Base-by-base conservation (phyloP, 1,139 yeast genomes). In the Yamadazyma dendronema region DNA sequence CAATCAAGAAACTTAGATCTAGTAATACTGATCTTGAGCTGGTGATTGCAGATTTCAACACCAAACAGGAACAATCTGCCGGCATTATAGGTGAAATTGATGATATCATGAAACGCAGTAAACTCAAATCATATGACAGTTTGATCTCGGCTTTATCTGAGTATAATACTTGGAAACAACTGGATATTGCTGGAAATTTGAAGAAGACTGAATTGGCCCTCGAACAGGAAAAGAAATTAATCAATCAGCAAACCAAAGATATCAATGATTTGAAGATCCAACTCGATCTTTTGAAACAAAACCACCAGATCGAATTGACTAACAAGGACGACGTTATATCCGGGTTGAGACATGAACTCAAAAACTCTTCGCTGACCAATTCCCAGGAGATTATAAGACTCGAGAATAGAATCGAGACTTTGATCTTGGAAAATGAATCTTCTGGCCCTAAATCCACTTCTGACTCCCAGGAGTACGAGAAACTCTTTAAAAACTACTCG, bases 1-100 rank as follows among this genome's bases (percentile, higher is more conserved):
- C 81, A 1, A 78, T 90, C 36, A 85, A 85, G 48, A 72, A 72
- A 43, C 59, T 88, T 34, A 77, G 79, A 39, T 57, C 71, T 5
- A 69, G 71, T 17, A 83, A 82, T 42, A 36, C 53, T 8, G 74
- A 70, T 17, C 55, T 67, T 28, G 75, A 72, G 31, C 40, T 57
- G 3, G 69, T 64, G 29, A 59, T 75, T 28, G 54, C 49, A 4
- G 67, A 64, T n/a, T 57, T 56, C 28, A 52, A 61, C 41, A 50
- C 56, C 31, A 59, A 62, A 41, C 53, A 68, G 12, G 67, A 62
- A 34, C 63, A 57, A 6, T 46, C 59, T 9, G 42, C 54, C 4
- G 37, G 54, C 3, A 53, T 56, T 14, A 47, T 69, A 14, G 67
- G 65, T 31, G 64, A 57, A 31, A 42, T 70, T 17, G 70, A 70